These are phyloP conservation scores for Apiospora pterosperma DNA, from an alignment of 2,329 filamentous ascomycete species.

Conservation along the genomic window DNA sequence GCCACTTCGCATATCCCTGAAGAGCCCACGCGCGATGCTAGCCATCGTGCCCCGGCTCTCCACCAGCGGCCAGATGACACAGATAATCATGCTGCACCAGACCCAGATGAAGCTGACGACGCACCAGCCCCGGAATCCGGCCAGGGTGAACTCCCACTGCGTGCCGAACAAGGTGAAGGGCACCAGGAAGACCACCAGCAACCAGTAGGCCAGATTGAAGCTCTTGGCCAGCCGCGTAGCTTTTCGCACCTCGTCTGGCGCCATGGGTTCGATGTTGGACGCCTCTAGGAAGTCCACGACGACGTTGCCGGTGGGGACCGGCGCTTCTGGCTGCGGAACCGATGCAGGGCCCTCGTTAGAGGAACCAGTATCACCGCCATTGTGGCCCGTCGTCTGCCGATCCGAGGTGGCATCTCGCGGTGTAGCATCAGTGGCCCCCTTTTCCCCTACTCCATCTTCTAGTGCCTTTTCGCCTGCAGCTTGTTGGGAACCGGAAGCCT, in stretches of 20 bases:
- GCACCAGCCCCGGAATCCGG: slow-evolving; percentile 35
- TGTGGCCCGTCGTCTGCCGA: background rate
- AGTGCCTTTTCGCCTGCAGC: background rate
- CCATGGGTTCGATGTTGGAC: slow-evolving; percentile 38
- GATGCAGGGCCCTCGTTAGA: background rate
- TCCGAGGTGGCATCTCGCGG: background rate
- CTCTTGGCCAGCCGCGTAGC: slow-evolving; percentile 32
- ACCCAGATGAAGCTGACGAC: slow-evolving; percentile 38
- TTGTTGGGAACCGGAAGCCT: background rate
- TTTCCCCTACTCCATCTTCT: background rate
- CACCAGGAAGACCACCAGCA: slow-evolving; percentile 32
- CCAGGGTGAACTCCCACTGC: slow-evolving; percentile 29
- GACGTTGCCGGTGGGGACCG: slow-evolving; percentile 33
- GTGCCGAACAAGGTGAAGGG: slow-evolving; percentile 36
- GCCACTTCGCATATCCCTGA: background rate
- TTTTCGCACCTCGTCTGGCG: slow-evolving; percentile 31
- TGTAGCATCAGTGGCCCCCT: background rate
- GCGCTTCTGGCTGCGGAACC: slow-evolving; percentile 15
- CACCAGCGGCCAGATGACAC: slow-evolving; percentile 35
- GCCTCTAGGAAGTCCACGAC: slow-evolving; percentile 37
- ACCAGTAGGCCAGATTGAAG: slow-evolving; percentile 32
- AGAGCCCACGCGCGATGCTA: slow-evolving; percentile 14
- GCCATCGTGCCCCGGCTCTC: slow-evolving; percentile 31
- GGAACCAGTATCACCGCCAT: background rate
- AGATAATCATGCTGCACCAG: slow-evolving; percentile 32